These are phyloP conservation scores for Kuraishia capsulata DNA, from an alignment of 805 yeast species.

Conservation along the genomic window DNA sequence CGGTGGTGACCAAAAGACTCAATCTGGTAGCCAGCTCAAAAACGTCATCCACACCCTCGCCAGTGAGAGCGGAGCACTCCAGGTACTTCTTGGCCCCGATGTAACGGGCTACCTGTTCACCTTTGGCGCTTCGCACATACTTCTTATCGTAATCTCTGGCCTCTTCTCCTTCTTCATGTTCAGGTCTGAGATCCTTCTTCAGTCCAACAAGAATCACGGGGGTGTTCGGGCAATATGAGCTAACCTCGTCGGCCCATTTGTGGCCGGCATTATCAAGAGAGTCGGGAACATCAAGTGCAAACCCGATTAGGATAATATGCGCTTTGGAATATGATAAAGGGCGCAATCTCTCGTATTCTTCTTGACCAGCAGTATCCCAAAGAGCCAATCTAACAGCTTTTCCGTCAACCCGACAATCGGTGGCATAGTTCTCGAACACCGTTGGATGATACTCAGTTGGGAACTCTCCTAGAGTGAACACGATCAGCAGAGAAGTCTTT, in stretches of 20 bases:
- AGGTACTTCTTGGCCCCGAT: conserved; percentile 79
- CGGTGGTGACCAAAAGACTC: conserved; percentile 46
- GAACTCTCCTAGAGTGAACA: conserved; percentile 86
- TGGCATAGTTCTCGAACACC: conserved; percentile 88
- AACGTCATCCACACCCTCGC: conserved; percentile 91
- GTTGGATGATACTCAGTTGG: conserved; percentile 93
- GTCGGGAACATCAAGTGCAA: conserved; percentile 78
- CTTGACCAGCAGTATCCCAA: conserved; percentile 98
- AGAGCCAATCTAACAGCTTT: conserved; percentile 80
- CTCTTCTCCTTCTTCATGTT: conserved; percentile 22
- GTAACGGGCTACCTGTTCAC: conserved; percentile 59
- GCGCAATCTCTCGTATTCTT: conserved; percentile 83
- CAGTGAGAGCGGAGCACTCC: conserved; percentile 88
- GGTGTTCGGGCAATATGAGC: conserved; percentile 68
- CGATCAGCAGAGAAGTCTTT: conserved; percentile 82
- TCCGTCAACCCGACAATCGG: conserved; percentile 91
- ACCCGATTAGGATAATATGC: conserved; percentile 77
- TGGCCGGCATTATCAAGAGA: conserved; percentile 72
- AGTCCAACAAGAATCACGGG: conserved; percentile 77
- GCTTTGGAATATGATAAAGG: conserved; percentile 86
- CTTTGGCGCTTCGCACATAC: conserved; percentile 49
- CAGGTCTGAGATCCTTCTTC: conserved; percentile 67
- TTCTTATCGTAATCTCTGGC: conserved; percentile 23
- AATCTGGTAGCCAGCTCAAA: conserved; percentile 88
- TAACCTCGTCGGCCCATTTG: conserved; percentile 85